Base-by-base conservation (phyloP, 2,329 filamentous ascomycete genomes). In the Fusarium sp. region DNA sequence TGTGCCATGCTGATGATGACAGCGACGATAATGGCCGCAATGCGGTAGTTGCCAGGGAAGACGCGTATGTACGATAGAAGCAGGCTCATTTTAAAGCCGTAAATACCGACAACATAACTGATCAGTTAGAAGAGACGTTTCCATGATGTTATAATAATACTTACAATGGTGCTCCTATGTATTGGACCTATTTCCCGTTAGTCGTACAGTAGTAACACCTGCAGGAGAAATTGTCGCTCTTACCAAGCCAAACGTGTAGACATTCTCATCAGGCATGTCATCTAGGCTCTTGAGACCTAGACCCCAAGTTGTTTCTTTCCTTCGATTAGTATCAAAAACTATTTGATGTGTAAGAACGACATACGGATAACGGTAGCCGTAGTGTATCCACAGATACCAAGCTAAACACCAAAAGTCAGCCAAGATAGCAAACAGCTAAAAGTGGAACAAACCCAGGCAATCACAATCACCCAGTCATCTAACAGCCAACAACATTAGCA, bases 11-110 rank as follows among this genome's bases (percentile, higher is more conserved):
- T 77, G 42, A 80, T 81, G 5, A 80, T 70, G 0, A 80, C 72
- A 2, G 82, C 81, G 37, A 83, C 77, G 10, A 63, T 69, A 14
- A 82, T 77, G 1, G 83, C 80, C 1, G 73, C 66, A 18, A 76
- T 73, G 22, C 80, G 79, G 64, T 85, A 85, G 13, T 50, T 34
- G 2, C 80, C 79, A 16, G 85, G 82, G 2, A 85, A 81, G n/a
- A 87, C 85, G 2, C 85, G 83, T 3, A 86, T 80, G 24, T 85
- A 84, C 4, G 84, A 83, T 5, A 84, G 79, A 13, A 87, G 74
- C 1, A 87, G 74, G 54, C 84, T 80, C 56, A 86, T 76, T 64
- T 87, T 87, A 76, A 87, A 87, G 1, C 81, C 83, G 6, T 85
- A 79, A 16, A 87, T 83, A 54, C 81, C 80, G 16, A 76, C 67